Base-by-base conservation (phyloP, 148 eudicot species). In the Hydrangea macrophylla region DNA sequence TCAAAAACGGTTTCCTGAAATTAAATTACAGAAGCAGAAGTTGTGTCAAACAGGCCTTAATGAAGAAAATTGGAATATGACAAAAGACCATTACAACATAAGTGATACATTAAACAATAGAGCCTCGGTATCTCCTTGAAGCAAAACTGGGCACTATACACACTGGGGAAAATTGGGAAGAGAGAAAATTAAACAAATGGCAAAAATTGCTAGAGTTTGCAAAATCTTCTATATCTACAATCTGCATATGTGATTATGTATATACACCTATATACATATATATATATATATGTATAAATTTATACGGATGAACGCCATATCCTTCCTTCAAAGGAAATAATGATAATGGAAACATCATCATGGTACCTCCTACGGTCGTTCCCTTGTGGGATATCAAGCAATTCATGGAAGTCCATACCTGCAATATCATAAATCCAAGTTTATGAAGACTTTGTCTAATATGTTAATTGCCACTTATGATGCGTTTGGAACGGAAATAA, bases 321-420 rank as follows among this genome's bases (percentile, higher is more conserved):
- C 70, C 87, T 77, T 60, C 98, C 96, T 78, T 88, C 92, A 12
- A 93, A 88, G 0, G 98, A 93, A 11, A 93, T 82, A 30, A 93
- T 78, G 37, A 90, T 88, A 54, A 93, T 81, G 1, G 98, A 93
- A 24, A 93, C 95, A 64, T 93, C 98, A 31, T 93, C 98, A 25
- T 93, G 98, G 73, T 86, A 93, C 55, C 80, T 82, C 2, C 98
- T 73, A 17, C 98, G 75, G 40, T 93, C 98, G n/a, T n/a, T n/a
- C 23, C 96, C 98, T 66, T 93, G 98, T 8, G 95, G 96, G 58
- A 93, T 88, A 28, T 86, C 96, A 25, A 93, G 88, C 78, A 93
- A 76, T 75, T 87, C 90, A 54, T 88, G 82, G 44, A 84, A 84
- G 61, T 79, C 84, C 81, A 86, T 70, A 6, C 90, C 90, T 85